phyloP scores from a whole-genome alignment of 2,329 filamentous ascomycete genomes.

The Aspergillus felis region DNA sequence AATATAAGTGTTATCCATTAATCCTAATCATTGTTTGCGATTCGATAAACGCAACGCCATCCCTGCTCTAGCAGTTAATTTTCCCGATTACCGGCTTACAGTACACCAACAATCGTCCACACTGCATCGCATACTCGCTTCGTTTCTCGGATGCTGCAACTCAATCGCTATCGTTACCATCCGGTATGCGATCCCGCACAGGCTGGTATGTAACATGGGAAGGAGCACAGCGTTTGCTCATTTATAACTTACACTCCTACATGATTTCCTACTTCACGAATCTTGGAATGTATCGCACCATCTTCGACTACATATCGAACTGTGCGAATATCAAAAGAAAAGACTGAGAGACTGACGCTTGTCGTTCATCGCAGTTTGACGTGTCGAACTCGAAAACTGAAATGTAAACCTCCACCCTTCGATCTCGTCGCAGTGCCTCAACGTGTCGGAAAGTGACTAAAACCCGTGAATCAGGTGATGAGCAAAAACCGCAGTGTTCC shows the following conservation, averaged over 20 bases:
- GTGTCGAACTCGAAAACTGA: slow-evolving; percentile 59
- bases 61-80: not conserved
- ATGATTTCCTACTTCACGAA: not conserved
- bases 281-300: not conserved
- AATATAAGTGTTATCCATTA: not conserved
- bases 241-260: not conserved
- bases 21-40: not conserved
- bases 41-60: not conserved
- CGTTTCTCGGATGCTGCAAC: slow-evolving; percentile 23
- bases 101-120: slow-evolving; percentile 3
- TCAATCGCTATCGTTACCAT: slow-evolving; percentile 20
- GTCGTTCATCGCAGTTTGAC: slow-evolving; percentile 40
- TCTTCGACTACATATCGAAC: not conserved
- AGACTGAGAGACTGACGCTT: slow-evolving; percentile 1
- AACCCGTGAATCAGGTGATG: slow-evolving; percentile 40
- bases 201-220: slow-evolving; percentile 34
- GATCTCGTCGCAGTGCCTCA: not conserved
- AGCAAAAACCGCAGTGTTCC: slow-evolving; percentile 57
- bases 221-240: not conserved
- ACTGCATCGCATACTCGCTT: slow-evolving; percentile 2
- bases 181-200: slow-evolving; percentile 43
- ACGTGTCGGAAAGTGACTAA: slow-evolving; percentile 5
- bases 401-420: slow-evolving; percentile 43
- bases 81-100: slow-evolving; percentile 14
- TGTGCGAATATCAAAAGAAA: not conserved